These are phyloP conservation scores for Rossbeevera mucosa DNA, from an alignment of 768 basidiomycete genomes.

Conservation along the genomic window DNA sequence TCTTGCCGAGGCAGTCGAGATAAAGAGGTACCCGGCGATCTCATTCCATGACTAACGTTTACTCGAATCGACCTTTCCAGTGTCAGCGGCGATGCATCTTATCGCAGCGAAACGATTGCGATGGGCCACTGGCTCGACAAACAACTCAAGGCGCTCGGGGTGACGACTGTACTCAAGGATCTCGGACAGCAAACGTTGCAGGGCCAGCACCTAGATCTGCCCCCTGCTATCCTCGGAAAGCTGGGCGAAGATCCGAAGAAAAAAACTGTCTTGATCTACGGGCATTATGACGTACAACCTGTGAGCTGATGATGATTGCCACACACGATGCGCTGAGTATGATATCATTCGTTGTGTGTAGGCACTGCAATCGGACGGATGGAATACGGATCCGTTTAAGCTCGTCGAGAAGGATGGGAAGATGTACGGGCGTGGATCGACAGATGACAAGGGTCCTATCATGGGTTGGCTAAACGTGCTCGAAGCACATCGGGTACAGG, in stretches of 20 bases:
- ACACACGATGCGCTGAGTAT: not conserved
- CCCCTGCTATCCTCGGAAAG: constrained; percentile 78
- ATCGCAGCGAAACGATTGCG: constrained; percentile 69
- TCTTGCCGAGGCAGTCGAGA: constrained; percentile 76
- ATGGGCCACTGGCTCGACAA: constrained; percentile 83
- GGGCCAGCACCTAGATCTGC: constrained; percentile 68
- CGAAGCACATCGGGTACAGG: constrained; percentile 69
- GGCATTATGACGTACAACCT: constrained; percentile 95
- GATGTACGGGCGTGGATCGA: constrained; percentile 81
- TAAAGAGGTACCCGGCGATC: constrained; percentile 55
- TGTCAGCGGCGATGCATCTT: constrained; percentile 65
- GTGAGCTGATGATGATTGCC: too few species aligned
- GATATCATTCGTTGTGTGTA: constrained; percentile 6
- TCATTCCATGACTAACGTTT: not conserved
- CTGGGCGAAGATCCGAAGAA: constrained; percentile 82
- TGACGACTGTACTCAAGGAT: constrained; percentile 66
- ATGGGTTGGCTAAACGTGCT: constrained; percentile 88
- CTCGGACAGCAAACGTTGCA: constrained; percentile 74
- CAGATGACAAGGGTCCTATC: constrained; percentile 93
- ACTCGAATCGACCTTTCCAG: constrained; percentile 34
- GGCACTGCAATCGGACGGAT: constrained; percentile 65
- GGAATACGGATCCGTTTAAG: constrained; percentile 82
- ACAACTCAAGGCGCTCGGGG: constrained; percentile 74
- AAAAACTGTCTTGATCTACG: constrained; percentile 92
- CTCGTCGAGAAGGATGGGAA: constrained; percentile 54